These are phyloP conservation scores for Candida koratica DNA, from an alignment of 805 yeast species.

Conservation along the genomic window DNA sequence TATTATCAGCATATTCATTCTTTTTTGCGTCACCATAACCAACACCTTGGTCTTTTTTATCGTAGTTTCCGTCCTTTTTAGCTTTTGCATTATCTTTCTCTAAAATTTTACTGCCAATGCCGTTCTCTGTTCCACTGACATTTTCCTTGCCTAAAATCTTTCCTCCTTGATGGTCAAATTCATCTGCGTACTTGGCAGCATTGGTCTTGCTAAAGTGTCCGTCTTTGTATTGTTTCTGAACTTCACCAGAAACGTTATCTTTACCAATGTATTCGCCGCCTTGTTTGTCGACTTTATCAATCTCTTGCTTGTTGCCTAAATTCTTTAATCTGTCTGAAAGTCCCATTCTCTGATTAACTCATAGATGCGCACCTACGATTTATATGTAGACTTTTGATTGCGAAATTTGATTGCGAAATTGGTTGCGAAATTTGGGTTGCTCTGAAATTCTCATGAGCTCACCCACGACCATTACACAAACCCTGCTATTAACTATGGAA, in stretches of 20 bases:
- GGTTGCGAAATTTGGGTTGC: constrained; percentile 13
- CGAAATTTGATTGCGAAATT: too few species aligned
- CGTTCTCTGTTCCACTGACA: constrained; percentile 26
- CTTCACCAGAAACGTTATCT: constrained; percentile 24
- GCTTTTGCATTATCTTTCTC: constrained; percentile 16
- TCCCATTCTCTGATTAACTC: constrained; percentile 34
- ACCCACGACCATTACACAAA: constrained; percentile 7
- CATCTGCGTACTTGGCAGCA: constrained; percentile 26
- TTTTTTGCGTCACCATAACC: constrained; percentile 24
- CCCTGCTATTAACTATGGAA: too few species aligned
- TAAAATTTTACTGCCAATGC: constrained; percentile 25
- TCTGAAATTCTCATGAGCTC: constrained; percentile 8
- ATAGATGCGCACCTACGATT: too few species aligned
- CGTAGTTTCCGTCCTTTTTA: constrained; percentile 18
- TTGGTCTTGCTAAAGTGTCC: constrained; percentile 27
- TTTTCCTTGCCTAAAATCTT: constrained; percentile 19
- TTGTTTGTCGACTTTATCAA: constrained; percentile 25
- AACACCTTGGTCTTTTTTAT: constrained; percentile 29
- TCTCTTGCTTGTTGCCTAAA: constrained; percentile 26
- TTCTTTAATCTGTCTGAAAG: constrained; percentile 33
- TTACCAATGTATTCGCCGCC: constrained; percentile 30
- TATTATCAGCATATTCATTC: constrained; percentile 1
- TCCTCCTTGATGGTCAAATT: constrained; percentile 19
- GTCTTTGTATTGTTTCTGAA: constrained; percentile 26
- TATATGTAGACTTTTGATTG: constrained; percentile 5